A percentile compares a stretch with the other conserved stretches of the same genome.
These are phyloP conservation scores for Jaapia argillacea DNA, from an alignment of 768 basidiomycete genomes.

Conservation along the genomic window DNA sequence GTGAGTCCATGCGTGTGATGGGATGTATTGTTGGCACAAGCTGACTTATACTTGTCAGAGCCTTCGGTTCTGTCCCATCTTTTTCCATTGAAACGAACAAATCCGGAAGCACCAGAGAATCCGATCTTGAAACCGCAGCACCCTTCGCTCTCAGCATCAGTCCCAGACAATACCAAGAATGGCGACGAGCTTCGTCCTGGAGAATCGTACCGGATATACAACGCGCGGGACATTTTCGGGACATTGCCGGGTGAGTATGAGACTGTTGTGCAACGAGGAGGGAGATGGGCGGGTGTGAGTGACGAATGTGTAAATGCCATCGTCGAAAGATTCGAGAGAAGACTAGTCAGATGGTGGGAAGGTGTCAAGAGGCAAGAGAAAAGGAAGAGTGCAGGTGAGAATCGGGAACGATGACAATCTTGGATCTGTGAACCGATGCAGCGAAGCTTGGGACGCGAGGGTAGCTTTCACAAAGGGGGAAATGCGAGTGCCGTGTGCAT, in stretches of 20 bases:
- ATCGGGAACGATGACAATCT: neutral
- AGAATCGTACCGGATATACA: slow-evolving; percentile 52
- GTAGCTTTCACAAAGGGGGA: too few species aligned
- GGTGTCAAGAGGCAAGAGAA: slow-evolving; percentile 10
- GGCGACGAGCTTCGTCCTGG: slow-evolving; percentile 35
- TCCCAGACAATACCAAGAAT: too few species aligned
- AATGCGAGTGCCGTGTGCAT: too few species aligned
- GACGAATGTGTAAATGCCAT: slow-evolving; percentile 41
- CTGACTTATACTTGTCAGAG: too few species aligned
- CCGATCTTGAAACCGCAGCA: too few species aligned
- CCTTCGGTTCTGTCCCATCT: too few species aligned
- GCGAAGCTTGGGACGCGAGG: neutral
- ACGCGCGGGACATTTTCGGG: slow-evolving; percentile 59
- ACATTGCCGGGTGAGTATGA: slow-evolving; percentile 39
- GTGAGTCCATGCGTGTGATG: too few species aligned
- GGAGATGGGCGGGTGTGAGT: slow-evolving; percentile 44
- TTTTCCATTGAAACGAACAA: too few species aligned
- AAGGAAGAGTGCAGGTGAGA: slow-evolving; percentile 11
- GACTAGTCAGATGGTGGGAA: slow-evolving; percentile 43
- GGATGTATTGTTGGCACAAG: too few species aligned
- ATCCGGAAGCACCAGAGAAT: neutral
- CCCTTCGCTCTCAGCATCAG: too few species aligned
- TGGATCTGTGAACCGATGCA: too few species aligned
- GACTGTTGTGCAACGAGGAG: slow-evolving; percentile 39
- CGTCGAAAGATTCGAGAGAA: slow-evolving; percentile 57